Conservation (phyloP, 768 basidiomycete species). For the Polyporus arcularius region DNA sequence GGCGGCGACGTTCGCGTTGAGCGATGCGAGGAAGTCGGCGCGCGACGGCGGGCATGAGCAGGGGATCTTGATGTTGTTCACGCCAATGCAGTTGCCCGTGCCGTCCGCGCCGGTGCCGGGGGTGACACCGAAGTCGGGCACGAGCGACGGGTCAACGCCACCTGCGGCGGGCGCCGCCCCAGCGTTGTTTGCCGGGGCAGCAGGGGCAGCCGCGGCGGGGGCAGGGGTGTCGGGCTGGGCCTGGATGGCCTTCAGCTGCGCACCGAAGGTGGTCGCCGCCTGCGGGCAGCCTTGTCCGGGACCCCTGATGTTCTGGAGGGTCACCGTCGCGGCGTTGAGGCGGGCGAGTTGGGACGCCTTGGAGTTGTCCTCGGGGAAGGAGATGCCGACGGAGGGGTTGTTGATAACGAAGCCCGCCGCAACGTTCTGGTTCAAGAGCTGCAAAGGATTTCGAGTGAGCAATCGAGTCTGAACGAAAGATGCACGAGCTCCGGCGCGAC, state of each 20-base stretch:
- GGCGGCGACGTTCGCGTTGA: constrained; percentile 54
- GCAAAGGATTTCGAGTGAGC: neutral
- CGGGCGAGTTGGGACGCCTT: constrained; percentile 38
- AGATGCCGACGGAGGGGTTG: constrained; percentile 40
- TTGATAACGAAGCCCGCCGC: constrained; percentile 42
- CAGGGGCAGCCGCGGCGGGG: constrained; percentile 8
- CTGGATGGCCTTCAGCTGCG: constrained; percentile 24
- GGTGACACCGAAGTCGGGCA: constrained; percentile 25
- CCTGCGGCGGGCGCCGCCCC: constrained; percentile 11
- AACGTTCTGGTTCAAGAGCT: constrained; percentile 42
- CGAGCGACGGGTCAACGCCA: constrained; percentile 25
- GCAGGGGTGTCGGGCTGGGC: constrained; percentile 1
- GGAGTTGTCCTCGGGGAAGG: constrained; percentile 45
- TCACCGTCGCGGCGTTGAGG: constrained; percentile 58
- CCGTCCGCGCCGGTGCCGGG: constrained; percentile 24
- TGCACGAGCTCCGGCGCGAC: neutral
- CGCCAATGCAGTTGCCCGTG: constrained; percentile 37
- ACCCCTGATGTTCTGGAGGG: constrained; percentile 70
- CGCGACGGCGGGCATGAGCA: constrained; percentile 43
- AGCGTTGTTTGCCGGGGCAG: constrained; percentile 17
- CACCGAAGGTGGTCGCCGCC: constrained; percentile 59
- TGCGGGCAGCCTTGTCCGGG: constrained; percentile 67
- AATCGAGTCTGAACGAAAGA: neutral
- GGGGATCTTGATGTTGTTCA: constrained; percentile 40
- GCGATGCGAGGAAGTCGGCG: constrained; percentile 30